Base-by-base conservation (phyloP, 2,329 filamentous ascomycete species). In the Bisporella sp. region DNA sequence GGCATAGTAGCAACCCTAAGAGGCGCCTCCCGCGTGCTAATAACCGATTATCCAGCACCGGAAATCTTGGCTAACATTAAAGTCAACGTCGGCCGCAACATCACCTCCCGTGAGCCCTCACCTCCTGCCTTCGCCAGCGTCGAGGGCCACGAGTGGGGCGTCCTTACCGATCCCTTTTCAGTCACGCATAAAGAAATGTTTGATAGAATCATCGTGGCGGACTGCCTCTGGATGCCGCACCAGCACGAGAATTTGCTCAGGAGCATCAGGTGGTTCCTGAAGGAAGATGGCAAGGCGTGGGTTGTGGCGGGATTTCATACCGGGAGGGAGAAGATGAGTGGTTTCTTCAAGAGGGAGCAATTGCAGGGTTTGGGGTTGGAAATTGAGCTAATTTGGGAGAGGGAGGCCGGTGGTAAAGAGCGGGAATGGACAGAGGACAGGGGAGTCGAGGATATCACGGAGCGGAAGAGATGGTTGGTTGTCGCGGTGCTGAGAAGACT, bases 201-300 rank as follows among this genome's bases (percentile, higher is more conserved):
- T 61, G 79, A 79, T 43, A 76, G 82, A 51, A 71, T 89, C 40
- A 67, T 88, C n/a, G 81, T 81, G 0, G 82, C 83, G 54, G 85
- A 89, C 67, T 88, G 85, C 61, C 74, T 87, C 50, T 89, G 85
- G 85, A 87, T 89, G 82, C 78, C 80, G 1, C 77, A 76, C 71
- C 78, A 89, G 70, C 86, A 89, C 66, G 73, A 67, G n/a, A 85
- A 82, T 64, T 73, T 89, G 30, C 75, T 75, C 44, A 66, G 63
- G 41, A 86, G 82, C 29, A 79, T 88, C 62, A 66, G 73, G 5
- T 79, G 81, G 66, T 86, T 88, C 62, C 70, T 89, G 13, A 68
- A 64, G 1, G 62, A 57, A 43, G 1, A 64, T 59, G 12, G 77
- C 2, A 71, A 78, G 33, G 76, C 81, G 46, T 81, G 82, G 68